Evolutionary conservation across 2,329 filamentous ascomycete species (phyloP), one percentile per base, ranked within the genome.

Genomic region (Microcyclosporella mali): DNA sequence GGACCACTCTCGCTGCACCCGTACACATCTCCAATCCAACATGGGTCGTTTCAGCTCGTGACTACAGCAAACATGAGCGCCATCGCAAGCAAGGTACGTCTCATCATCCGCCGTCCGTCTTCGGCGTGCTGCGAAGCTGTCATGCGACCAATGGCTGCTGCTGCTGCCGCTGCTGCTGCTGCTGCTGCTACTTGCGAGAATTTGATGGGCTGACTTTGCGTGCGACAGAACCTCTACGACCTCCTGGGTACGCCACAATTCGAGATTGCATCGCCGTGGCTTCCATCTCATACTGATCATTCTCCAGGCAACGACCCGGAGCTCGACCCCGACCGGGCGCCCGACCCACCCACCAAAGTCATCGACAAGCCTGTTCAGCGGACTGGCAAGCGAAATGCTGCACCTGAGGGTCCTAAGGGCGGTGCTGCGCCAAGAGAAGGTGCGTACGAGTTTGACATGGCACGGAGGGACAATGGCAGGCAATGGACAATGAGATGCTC

Each of bases 141-240:
- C 41, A 44, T 44, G 41, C 41, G 36, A 45, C 34, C 43, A 37
- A 27, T 38, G 16, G 35, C 15, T 32, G 25, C 28, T 7, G 18
- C n/a, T n/a, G n/a, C n/a, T n/a, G n/a, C n/a, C n/a, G n/a, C n/a
- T n/a, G n/a, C n/a, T n/a, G n/a, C n/a, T n/a, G n/a, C n/a, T n/a
- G n/a, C n/a, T n/a, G n/a, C n/a, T n/a, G n/a, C n/a, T n/a, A n/a
- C 30, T 12, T 16, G 21, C 11, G 19, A 45, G 45, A 48, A 47
- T 51, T 46, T 45, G 49, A 46, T 37, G 57, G 21, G 40, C 53
- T 52, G 37, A 52, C 46, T 43, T 16, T 18, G 33, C 33, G 32
- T 40, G 42, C 36, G 19, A 57, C 63, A 97, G 92, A 98, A 98
- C 80, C 83, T 86, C 66, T 97, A 86, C 80, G 90, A 92, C 80